phyloP scores from a whole-genome alignment of 495 filamentous ascomycete genomes.

The Lasiosphaeria ovina region DNA sequence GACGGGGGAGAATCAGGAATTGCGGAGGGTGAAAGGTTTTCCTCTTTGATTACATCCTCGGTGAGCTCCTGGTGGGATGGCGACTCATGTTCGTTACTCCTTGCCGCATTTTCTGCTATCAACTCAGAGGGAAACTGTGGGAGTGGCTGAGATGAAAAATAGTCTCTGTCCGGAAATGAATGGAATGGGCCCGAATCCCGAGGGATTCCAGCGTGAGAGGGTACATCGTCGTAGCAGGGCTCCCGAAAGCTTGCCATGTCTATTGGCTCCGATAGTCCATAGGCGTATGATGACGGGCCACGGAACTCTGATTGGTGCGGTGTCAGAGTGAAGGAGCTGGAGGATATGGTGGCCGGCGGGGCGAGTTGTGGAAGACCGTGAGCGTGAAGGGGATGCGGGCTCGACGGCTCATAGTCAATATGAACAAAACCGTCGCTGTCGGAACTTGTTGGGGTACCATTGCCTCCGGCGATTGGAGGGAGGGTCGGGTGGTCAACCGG shows the following conservation, averaged over 20 bases:
- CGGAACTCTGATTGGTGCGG: conserved; percentile 20
- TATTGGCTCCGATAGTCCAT: conserved; percentile 8
- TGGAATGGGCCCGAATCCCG: conserved; percentile 12
- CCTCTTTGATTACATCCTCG: conserved; percentile 22
- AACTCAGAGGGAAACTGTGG: conserved; percentile 26
- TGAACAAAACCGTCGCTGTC: conserved; percentile 21
- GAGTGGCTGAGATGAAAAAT: conserved; percentile 20
- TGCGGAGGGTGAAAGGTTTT: conserved; percentile 28
- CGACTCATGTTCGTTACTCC: conserved; percentile 8
- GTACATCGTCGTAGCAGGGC: conserved; percentile 7
- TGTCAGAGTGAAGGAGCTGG: conserved; percentile 10
- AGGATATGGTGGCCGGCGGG: conserved; percentile 6
- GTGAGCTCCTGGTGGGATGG: conserved; percentile 15
- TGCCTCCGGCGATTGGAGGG: not conserved
- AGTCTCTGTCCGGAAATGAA: conserved; percentile 24
- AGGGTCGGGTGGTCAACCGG: conserved; percentile 1
- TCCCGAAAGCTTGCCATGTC: conserved; percentile 7
- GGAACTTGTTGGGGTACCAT: conserved; percentile 18
- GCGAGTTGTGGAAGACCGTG: conserved; percentile 8
- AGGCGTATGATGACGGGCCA: conserved; percentile 16
- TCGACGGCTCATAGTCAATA: conserved; percentile 15
- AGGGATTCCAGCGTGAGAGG: conserved; percentile 15
- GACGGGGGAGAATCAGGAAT: conserved; percentile 29
- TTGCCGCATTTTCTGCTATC: conserved; percentile 13
- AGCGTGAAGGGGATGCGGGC: conserved; percentile 5